phyloP scores from a whole-genome alignment of 1,284 basidiomycete species.

The Malassezia globosa region DNA sequence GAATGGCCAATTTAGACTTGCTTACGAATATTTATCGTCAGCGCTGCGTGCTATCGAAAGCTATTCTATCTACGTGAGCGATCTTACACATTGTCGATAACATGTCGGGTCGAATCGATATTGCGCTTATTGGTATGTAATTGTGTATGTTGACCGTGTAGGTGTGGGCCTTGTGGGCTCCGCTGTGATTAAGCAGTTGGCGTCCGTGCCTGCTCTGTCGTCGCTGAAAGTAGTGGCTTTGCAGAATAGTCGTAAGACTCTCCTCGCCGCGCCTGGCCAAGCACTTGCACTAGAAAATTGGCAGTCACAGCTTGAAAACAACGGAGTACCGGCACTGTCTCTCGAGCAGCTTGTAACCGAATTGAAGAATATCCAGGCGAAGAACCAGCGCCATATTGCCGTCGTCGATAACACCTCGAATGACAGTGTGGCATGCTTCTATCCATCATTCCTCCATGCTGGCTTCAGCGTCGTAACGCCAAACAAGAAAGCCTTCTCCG shows the following conservation, averaged over 20 bases:
- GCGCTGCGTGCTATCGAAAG: too few species aligned
- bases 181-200: slow-evolving; percentile 39
- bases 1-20: too few species aligned
- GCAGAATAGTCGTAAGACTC: slow-evolving; percentile 44
- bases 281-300: slow-evolving; percentile 26
- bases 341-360: slow-evolving; percentile 25
- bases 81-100: too few species aligned
- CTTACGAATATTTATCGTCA: too few species aligned
- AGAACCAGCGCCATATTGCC: slow-evolving; percentile 51
- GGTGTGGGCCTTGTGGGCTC: slow-evolving; percentile 44
- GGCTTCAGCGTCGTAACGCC: slow-evolving; percentile 86
- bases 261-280: slow-evolving; percentile 25
- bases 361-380: slow-evolving; percentile 27
- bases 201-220: slow-evolving; percentile 24
- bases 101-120: slow-evolving; percentile 14
- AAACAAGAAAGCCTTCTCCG: slow-evolving; percentile 93
- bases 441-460: slow-evolving; percentile 66
- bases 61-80: too few species aligned
- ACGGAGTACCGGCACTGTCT: slow-evolving; percentile 24
- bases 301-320: slow-evolving; percentile 24
- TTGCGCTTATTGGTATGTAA: slow-evolving; percentile 13
- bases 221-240: slow-evolving; percentile 33
- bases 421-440: slow-evolving; percentile 67
- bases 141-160: neutral
- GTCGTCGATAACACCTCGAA: slow-evolving; percentile 91